These are phyloP conservation scores for Phytopythium chamaehyphon DNA, from an alignment of 352 stramenopile genomes.

Conservation along the genomic window DNA sequence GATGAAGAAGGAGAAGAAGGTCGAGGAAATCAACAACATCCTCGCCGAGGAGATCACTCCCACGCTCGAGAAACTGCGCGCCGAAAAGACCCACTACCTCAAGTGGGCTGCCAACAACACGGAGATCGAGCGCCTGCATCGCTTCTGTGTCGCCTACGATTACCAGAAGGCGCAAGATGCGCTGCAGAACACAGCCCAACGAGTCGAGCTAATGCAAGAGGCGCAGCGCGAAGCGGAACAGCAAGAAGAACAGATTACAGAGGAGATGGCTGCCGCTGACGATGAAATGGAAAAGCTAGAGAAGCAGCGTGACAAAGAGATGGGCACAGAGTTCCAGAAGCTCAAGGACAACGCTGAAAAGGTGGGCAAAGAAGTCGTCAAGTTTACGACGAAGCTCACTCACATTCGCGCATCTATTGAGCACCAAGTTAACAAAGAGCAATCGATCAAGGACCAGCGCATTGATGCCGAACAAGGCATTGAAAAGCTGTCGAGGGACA, in stretches of 20 bases:
- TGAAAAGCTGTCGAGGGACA: constrained; percentile 77
- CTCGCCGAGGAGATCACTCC: constrained; percentile 98
- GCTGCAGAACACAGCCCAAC: constrained; percentile 79
- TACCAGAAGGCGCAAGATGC: constrained; percentile 90
- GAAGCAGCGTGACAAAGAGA: constrained; percentile 72
- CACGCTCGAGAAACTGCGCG: constrained; percentile 96
- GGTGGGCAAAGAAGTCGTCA: constrained; percentile 79
- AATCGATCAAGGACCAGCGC: constrained; percentile 61
- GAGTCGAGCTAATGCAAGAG: constrained; percentile 89
- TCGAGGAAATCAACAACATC: constrained; percentile 99
- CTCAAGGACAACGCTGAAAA: constrained; percentile 79
- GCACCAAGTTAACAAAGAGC: constrained; percentile 55
- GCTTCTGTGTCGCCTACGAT: constrained; percentile 97
- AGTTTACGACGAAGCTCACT: constrained; percentile 77
- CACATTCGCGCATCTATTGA: constrained; percentile 72
- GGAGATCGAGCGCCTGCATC: constrained; percentile 96
- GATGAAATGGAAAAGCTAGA: constrained; percentile 83
- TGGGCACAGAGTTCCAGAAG: constrained; percentile 79
- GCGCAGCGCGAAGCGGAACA: constrained; percentile 67
- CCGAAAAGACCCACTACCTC: constrained; percentile 97
- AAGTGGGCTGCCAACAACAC: constrained; percentile 98
- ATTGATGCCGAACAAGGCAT: constrained; percentile 78
- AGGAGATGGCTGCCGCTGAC: constrained; percentile 77
- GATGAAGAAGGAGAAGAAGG: constrained; percentile 99
- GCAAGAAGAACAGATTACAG: constrained; percentile 44